Evolutionary conservation across 2,329 filamentous ascomycete genomes (phyloP).

Genomic region (Endoconidiophora polonica): DNA sequence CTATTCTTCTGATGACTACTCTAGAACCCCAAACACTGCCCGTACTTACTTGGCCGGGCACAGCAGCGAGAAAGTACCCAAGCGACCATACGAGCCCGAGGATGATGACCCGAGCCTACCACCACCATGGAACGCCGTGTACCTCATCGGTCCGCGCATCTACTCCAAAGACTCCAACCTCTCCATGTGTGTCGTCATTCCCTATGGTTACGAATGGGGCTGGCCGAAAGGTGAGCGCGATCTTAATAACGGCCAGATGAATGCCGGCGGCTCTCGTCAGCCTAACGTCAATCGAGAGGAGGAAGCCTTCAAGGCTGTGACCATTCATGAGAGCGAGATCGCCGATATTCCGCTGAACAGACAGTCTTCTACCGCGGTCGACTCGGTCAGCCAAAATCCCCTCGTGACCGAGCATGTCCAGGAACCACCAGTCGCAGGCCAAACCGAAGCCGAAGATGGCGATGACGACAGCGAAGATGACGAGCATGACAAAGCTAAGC

Average conservation of each 20-base stretch:
- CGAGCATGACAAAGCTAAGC: neutral
- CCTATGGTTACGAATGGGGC: slow-evolving; percentile 40
- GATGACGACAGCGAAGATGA: slow-evolving; percentile 4
- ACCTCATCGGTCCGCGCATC: slow-evolving; percentile 42
- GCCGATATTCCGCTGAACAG: no score
- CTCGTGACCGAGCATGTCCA: no score
- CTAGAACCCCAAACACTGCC: slow-evolving; percentile 28
- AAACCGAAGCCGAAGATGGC: slow-evolving; percentile 3
- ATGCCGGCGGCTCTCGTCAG: slow-evolving; percentile 27
- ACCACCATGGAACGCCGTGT: slow-evolving; percentile 46
- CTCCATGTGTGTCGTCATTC: slow-evolving; percentile 38
- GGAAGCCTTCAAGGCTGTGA: slow-evolving; percentile 8
- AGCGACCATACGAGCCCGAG: slow-evolving; percentile 29
- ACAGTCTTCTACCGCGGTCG: no score
- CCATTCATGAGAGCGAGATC: neutral
- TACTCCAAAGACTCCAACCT: slow-evolving; percentile 41
- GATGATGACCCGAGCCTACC: slow-evolving; percentile 43
- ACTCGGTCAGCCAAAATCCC: no score
- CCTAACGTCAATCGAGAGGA: neutral
- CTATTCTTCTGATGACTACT: slow-evolving; percentile 42
- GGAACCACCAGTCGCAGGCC: neutral
- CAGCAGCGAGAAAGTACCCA: slow-evolving; percentile 20
- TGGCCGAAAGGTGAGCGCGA: slow-evolving; percentile 38
- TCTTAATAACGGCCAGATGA: slow-evolving; percentile 39
- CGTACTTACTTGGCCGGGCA: slow-evolving; percentile 14